Evolutionary conservation across 345 rosid genomes (phyloP).

Genomic region (Citrus unshiu): DNA sequence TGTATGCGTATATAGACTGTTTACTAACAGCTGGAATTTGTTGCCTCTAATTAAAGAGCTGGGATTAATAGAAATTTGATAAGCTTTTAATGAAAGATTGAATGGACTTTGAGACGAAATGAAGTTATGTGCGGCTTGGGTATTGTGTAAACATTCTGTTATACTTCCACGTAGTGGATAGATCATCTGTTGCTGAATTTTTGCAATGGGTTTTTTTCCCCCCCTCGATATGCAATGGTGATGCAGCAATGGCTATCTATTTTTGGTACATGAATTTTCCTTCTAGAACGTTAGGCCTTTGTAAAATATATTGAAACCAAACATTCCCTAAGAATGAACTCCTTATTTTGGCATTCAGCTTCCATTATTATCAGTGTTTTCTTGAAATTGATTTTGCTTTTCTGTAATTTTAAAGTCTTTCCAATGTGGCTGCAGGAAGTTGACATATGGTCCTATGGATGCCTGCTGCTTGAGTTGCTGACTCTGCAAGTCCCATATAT

Average conservation of each 20-base stretch:
- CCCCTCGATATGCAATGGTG: not conserved
- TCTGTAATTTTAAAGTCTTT: conserved; percentile 13
- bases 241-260: not conserved
- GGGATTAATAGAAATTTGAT: not conserved
- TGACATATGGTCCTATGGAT: conserved; percentile 97
- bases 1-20: not conserved
- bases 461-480: conserved; percentile 77
- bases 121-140: not conserved
- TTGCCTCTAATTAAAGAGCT: not conserved
- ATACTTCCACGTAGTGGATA: not conserved
- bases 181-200: not conserved
- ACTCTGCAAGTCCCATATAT: conserved; percentile 77
- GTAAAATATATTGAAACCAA: not conserved
- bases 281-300: not conserved
- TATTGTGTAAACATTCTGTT: not conserved
- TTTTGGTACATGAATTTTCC: not conserved
- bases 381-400: not conserved
- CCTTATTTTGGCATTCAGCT: not conserved
- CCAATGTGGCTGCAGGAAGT: conserved; percentile 64
- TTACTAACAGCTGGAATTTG: not conserved
- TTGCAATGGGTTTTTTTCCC: not conserved
- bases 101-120: not conserved
- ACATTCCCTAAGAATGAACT: not conserved
- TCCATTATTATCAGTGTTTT: not conserved
- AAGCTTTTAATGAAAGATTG: not conserved